phyloP scores from a whole-genome alignment of 192 early-diverging fungal species.

The Coemansia sp. region DNA sequence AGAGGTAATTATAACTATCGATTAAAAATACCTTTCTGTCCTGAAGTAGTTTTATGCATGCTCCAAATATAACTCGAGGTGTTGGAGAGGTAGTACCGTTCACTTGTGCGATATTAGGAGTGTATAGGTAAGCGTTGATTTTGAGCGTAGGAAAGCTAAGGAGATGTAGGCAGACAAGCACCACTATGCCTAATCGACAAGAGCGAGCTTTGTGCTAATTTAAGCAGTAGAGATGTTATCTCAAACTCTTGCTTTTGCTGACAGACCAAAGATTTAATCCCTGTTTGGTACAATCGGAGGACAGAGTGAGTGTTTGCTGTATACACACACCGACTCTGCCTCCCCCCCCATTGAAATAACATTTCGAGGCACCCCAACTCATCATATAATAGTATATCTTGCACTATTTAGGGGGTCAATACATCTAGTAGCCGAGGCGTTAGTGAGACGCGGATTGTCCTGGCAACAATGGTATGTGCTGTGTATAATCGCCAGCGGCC shows the following conservation, averaged over 20 bases:
- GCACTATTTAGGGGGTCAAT: slow-evolving; percentile 1
- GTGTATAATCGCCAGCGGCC: neutral
- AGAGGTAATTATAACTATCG: neutral
- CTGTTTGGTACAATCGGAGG: neutral
- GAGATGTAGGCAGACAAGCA: neutral
- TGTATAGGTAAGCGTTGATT: neutral
- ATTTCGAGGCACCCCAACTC: neutral
- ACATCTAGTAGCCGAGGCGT: neutral
- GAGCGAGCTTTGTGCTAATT: neutral
- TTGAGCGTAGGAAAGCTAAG: neutral
- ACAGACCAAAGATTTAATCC: neutral
- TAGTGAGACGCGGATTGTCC: neutral
- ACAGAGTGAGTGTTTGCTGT: neutral
- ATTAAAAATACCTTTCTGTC: neutral
- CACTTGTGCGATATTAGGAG: neutral
- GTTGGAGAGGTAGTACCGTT: neutral
- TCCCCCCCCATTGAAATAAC: neutral
- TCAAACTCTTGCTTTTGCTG: neutral
- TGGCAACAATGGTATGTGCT: neutral
- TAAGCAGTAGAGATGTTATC: neutral
- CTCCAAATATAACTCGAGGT: neutral
- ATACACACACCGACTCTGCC: neutral
- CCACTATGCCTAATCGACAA: neutral
- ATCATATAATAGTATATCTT: neutral
- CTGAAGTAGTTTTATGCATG: neutral